Percentiles rank a stretch among this genome's conserved stretches.
These are phyloP conservation scores for Pichia sp. DNA, from an alignment of 1,139 yeast genomes.

Conservation along the genomic window DNA sequence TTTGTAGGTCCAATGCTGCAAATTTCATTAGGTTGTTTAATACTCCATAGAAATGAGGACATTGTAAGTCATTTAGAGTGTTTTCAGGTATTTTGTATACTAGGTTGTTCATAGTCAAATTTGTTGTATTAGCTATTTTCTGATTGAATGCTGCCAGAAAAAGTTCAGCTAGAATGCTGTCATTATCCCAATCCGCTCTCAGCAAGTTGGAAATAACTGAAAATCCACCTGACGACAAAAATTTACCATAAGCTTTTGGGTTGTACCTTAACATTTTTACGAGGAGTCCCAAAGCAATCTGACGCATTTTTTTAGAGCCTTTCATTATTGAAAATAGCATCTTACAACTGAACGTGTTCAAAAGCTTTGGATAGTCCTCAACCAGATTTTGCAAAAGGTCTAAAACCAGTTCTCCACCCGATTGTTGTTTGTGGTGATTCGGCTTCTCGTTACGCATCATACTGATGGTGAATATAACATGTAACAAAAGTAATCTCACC, in stretches of 20 bases:
- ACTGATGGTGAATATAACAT: slow-evolving; percentile 35
- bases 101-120: neutral
- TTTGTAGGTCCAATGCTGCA: slow-evolving; percentile 6
- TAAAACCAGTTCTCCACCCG: slow-evolving; percentile 10
- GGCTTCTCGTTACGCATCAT: neutral
- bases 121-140: neutral
- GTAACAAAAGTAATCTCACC: slow-evolving; percentile 39
- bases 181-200: slow-evolving; percentile 45
- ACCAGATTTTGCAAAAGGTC: slow-evolving; percentile 5
- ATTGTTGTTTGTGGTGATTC: neutral
- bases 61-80: neutral
- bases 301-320: slow-evolving; percentile 39
- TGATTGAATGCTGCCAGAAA: neutral
- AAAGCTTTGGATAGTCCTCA: slow-evolving; percentile 8
- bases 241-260: slow-evolving; percentile 36
- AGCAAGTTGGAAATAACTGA: slow-evolving; percentile 46
- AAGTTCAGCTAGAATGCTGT: slow-evolving; percentile 9
- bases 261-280: slow-evolving; percentile 44
- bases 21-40: slow-evolving; percentile 15
- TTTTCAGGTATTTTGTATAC: neutral
- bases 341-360: slow-evolving; percentile 31
- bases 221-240: slow-evolving; percentile 53
- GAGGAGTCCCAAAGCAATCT: slow-evolving; percentile 46
- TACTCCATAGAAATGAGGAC: slow-evolving; percentile 14
- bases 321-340: slow-evolving; percentile 60